phyloP scores from a whole-genome alignment of 805 yeast species.

The Wickerhamomyces hampshirensis region DNA sequence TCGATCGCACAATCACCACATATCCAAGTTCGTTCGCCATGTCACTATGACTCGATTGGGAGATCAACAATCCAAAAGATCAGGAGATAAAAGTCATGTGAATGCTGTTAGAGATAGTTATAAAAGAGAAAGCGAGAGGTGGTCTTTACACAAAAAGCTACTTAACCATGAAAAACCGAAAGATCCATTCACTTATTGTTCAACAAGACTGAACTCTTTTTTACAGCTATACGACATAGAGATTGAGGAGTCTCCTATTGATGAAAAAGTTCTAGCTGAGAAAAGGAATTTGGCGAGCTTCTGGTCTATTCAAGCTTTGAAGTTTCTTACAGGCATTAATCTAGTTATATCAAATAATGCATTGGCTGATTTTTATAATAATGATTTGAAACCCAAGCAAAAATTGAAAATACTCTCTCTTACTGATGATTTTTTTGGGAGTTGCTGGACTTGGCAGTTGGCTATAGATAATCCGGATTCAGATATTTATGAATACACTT shows the following conservation, averaged over 20 bases:
- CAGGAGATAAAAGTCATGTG: slow-evolving; percentile 1
- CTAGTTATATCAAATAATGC: slow-evolving; percentile 8
- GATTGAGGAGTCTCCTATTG: slow-evolving; percentile 4
- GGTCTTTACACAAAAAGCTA: slow-evolving; percentile 13
- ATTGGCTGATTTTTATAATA: slow-evolving; percentile 19
- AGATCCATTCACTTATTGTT: slow-evolving; percentile 18
- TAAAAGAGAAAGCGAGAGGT: slow-evolving; percentile 14
- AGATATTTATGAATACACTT: slow-evolving; percentile 17
- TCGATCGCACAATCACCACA: not conserved
- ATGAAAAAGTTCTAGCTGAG: slow-evolving; percentile 2
- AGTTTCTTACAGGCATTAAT: slow-evolving; percentile 17
- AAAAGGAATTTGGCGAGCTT: slow-evolving; percentile 11
- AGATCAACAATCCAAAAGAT: slow-evolving; percentile 1
- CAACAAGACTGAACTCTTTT: slow-evolving; percentile 15
- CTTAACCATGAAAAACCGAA: slow-evolving; percentile 3
- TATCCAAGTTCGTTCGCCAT: slow-evolving; percentile 7
- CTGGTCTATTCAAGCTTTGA: slow-evolving; percentile 22
- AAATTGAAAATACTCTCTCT: slow-evolving; percentile 13
- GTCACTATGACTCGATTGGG: slow-evolving; percentile 19
- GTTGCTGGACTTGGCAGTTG: slow-evolving; percentile 24
- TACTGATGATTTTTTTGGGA: slow-evolving; percentile 10
- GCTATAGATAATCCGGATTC: slow-evolving; percentile 22
- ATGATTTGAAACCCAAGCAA: slow-evolving; percentile 12
- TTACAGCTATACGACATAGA: slow-evolving; percentile 16
- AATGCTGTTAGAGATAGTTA: slow-evolving; percentile 15